Evolutionary conservation across 805 yeast genomes (phyloP).

Genomic region (Yarrowia divulgata): DNA sequence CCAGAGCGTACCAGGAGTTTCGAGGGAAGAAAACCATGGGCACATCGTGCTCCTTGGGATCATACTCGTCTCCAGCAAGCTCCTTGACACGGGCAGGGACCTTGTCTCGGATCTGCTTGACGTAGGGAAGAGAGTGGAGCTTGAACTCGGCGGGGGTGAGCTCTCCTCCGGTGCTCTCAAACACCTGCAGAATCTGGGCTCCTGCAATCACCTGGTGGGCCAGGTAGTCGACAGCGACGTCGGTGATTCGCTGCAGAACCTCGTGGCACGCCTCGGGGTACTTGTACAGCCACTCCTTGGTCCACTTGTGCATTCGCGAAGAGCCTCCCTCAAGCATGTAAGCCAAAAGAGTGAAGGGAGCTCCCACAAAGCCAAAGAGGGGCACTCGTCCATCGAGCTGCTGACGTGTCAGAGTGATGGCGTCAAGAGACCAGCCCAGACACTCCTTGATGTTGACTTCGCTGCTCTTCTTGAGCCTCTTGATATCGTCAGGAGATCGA

Average conservation of each 20-base stretch:
- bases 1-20: constrained; percentile 97
- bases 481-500: constrained; percentile 72
- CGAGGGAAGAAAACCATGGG: constrained; percentile 93
- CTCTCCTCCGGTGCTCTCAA: constrained; percentile 98
- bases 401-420: constrained; percentile 89
- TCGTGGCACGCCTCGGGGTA: constrained; percentile 74
- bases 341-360: constrained; percentile 96
- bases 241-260: constrained; percentile 78
- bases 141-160: constrained; percentile 87
- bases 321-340: constrained; percentile 99
- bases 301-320: constrained; percentile 86
- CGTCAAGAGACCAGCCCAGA: constrained; percentile 92
- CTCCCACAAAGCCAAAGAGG: constrained; percentile 92
- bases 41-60: constrained; percentile 50
- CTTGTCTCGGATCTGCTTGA: constrained; percentile 72
- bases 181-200: constrained; percentile 96
- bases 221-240: constrained; percentile 88
- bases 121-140: constrained; percentile 88
- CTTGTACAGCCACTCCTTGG: constrained; percentile 89
- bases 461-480: constrained; percentile 55
- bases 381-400: constrained; percentile 92
- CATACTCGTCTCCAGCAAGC: constrained; percentile 40
- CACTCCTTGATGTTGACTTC: constrained; percentile 77
- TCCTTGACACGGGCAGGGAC: constrained; percentile 68
- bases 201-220: constrained; percentile 97